Base-by-base conservation (phyloP, 2,329 filamentous ascomycete genomes). In the Emergomyces pasteurianus region DNA sequence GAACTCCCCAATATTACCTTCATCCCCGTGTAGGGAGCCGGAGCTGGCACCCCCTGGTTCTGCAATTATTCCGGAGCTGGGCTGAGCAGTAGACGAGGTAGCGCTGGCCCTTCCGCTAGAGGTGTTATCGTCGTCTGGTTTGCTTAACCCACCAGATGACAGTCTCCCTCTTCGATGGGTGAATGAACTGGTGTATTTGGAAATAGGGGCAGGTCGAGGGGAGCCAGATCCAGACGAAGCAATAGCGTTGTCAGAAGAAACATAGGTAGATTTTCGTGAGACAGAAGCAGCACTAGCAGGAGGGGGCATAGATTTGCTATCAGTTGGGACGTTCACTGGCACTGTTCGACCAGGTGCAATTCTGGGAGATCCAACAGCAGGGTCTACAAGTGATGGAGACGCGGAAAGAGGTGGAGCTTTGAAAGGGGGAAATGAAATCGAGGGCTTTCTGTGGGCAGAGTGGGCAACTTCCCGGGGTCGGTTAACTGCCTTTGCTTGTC, bases 401-500 rank as follows among this genome's bases (percentile, higher is more conserved):
- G 89, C 90, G 1, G 92, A 95, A n/a, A 97, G 79, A 1, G 92
- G 95, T 12, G 92, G 92, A 16, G 92, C 90, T 74, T 99, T 99
- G 79, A 99, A 99, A 0, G 92, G 92, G 67, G 95, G 90, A 68
- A 96, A 96, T 0, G 90, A 95, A 26, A 96, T 84, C 0, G 90
- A 96, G 7, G 89, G 86, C 59, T 90, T 84, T 67, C 91, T 83
- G 59, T 81, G 81, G 55, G 81, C 76, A 26, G 74, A 69, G 16
- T 70, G 69, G 26, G 77, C 78, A 50, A 71, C 71, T 53, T 88
- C 84, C 47, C 77, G 74, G 8, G 78, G 78, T 46, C 78, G 75
- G 61, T 78, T 73, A 59, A 75, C 80, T 61, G 75, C 79, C 68
- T 77, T 83, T 65, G 75, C 75, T 63, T 79, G 77, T 18, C 73